These are phyloP conservation scores for Pelargonium hybrid DNA, from an alignment of 441 rosid species.

Conservation along the genomic window DNA sequence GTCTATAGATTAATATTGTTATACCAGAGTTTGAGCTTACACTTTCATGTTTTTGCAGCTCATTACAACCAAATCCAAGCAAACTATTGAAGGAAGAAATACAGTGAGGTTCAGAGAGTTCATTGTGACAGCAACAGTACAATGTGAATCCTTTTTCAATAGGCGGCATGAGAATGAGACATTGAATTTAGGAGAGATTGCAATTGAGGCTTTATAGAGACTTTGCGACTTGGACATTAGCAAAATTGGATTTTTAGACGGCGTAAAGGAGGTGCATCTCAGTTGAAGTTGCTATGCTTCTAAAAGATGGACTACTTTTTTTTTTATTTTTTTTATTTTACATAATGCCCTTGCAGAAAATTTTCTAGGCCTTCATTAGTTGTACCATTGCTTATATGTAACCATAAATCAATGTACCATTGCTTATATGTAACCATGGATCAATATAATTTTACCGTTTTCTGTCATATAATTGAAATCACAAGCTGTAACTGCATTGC, in stretches of 20 bases:
- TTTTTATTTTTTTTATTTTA: neutral
- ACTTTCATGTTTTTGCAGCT: constrained; percentile 18
- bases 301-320: constrained; percentile 17
- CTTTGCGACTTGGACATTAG: neutral
- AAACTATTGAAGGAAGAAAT: constrained; percentile 30
- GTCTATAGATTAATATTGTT: too few relatives aligned
- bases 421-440: neutral
- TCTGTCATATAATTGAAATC: neutral
- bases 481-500: neutral
- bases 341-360: neutral
- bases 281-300: neutral
- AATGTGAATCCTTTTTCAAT: constrained; percentile 24
- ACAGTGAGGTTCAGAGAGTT: constrained; percentile 18
- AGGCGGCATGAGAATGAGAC: neutral
- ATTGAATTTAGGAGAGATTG: neutral
- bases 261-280: constrained; percentile 3
- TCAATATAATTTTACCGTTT: neutral
- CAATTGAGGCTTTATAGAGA: neutral
- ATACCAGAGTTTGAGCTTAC: too few relatives aligned
- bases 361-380: neutral
- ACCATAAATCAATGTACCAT: neutral
- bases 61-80: constrained; percentile 21
- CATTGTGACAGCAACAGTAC: constrained; percentile 20
- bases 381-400: neutral
- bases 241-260: constrained; percentile 7